Evolutionary conservation across 225 moss, liverwort and hornwort species (phyloP).

Genomic region (Thuidium tamariscinum): DNA sequence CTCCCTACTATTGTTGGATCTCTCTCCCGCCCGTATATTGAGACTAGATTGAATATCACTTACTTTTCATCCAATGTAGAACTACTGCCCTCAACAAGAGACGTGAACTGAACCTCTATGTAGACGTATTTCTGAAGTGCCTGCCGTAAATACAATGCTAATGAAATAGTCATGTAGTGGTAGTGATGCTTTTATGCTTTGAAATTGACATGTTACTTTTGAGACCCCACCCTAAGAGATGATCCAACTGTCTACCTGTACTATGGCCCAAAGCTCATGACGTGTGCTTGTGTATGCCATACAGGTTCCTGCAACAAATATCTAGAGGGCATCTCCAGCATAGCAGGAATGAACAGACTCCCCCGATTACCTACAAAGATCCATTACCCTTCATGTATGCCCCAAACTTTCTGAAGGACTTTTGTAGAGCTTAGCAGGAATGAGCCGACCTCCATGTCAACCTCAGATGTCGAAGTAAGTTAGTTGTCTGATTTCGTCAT

Average conservation of each 20-base stretch:
- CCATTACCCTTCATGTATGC: background rate
- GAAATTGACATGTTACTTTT: background rate
- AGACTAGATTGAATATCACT: background rate
- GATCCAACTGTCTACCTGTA: background rate
- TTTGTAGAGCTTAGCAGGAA: background rate
- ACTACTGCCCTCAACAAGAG: background rate
- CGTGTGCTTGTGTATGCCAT: background rate
- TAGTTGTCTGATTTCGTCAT: background rate
- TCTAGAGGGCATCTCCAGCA: background rate
- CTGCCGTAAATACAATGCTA: background rate
- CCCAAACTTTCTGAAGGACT: background rate
- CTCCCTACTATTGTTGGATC: background rate
- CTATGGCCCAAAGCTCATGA: background rate
- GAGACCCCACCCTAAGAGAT: background rate
- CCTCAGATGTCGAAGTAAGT: background rate
- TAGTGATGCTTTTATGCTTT: background rate
- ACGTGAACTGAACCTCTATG: background rate
- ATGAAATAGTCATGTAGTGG: background rate
- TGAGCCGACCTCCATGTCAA: background rate
- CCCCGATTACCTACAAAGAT: background rate
- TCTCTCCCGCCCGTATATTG: background rate
- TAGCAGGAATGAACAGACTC: background rate
- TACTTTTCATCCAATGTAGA: background rate
- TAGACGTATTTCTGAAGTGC: background rate
- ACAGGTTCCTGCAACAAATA: background rate